Evolutionary conservation across 2,329 filamentous ascomycete genomes (phyloP).

Genomic region (Colletotrichum lindemuthianum): DNA sequence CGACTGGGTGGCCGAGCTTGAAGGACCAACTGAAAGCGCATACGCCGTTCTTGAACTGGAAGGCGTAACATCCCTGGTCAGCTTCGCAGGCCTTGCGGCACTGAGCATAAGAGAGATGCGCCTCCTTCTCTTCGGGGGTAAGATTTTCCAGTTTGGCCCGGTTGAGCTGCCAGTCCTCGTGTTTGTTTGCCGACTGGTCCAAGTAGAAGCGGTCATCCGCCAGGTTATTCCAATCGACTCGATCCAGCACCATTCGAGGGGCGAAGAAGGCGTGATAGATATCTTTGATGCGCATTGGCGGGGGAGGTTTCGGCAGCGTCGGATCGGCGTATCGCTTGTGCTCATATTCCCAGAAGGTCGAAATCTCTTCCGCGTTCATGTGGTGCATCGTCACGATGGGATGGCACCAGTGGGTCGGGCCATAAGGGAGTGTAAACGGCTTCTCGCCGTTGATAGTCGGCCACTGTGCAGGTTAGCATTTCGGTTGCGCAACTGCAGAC

Average conservation of each 20-base stretch:
- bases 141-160: conserved; percentile 47
- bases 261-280: conserved; percentile 58
- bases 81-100: conserved; percentile 57
- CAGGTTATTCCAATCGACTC: conserved; percentile 64
- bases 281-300: conserved; percentile 56
- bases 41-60: conserved; percentile 49
- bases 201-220: conserved; percentile 57
- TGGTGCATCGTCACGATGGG: conserved; percentile 67
- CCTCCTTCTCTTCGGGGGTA: conserved; percentile 50
- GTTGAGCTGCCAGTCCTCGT: conserved; percentile 45
- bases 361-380: conserved; percentile 60
- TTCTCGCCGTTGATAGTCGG: conserved; percentile 67
- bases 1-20: conserved; percentile 51
- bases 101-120: conserved; percentile 52
- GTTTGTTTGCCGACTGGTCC: conserved; percentile 42
- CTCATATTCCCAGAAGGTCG: conserved; percentile 63
- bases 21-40: conserved; percentile 50
- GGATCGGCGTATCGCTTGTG: conserved; percentile 46
- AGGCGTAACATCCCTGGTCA: conserved; percentile 52
- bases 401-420: conserved; percentile 62
- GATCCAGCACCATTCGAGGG: conserved; percentile 48
- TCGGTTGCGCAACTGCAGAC: neutral
- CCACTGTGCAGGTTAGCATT: conserved; percentile 48
- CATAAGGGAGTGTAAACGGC: conserved; percentile 59
- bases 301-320: conserved; percentile 33